Percentiles rank a stretch among this genome's conserved stretches.
Conservation (phyloP, 257 asterid genomes). For the Solanum acaule region DNA sequence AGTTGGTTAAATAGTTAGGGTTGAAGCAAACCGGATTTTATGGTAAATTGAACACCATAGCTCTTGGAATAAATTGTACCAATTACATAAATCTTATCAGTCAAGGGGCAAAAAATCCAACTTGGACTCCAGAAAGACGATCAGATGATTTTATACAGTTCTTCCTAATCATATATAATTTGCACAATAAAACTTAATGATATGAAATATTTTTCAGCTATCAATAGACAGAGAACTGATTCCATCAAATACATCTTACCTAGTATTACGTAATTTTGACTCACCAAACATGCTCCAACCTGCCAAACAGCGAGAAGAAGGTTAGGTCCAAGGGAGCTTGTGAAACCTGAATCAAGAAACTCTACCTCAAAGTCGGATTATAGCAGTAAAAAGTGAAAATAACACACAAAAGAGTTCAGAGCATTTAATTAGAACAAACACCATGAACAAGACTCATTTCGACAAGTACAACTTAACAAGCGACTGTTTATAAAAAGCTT, state of each 20-base stretch:
- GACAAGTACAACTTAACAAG: no score
- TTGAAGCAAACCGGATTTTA: no score
- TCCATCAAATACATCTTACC: slow-evolving; percentile 41
- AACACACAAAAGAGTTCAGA: background rate
- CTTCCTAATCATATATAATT: background rate
- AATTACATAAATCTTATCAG: no score
- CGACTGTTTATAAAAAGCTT: background rate
- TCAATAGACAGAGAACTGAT: background rate
- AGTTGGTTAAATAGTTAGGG: no score
- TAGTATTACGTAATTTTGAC: slow-evolving; percentile 74
- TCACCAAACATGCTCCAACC: slow-evolving; percentile 99
- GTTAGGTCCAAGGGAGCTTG: no score
- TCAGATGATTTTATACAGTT: no score
- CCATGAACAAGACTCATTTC: background rate
- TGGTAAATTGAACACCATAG: no score
- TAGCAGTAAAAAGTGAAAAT: background rate
- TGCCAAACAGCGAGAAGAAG: slow-evolving; percentile 5
- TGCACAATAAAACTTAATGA: background rate
- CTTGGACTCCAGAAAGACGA: no score
- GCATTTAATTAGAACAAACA: background rate
- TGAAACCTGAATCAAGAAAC: background rate
- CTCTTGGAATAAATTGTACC: no score
- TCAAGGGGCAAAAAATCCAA: background rate
- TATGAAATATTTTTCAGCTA: background rate
- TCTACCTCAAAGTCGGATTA: background rate